Percentiles rank a stretch among this genome's conserved stretches.
These are phyloP conservation scores for Glomus cerebriforme DNA, from an alignment of 192 early-diverging fungal species.

Conservation along the genomic window DNA sequence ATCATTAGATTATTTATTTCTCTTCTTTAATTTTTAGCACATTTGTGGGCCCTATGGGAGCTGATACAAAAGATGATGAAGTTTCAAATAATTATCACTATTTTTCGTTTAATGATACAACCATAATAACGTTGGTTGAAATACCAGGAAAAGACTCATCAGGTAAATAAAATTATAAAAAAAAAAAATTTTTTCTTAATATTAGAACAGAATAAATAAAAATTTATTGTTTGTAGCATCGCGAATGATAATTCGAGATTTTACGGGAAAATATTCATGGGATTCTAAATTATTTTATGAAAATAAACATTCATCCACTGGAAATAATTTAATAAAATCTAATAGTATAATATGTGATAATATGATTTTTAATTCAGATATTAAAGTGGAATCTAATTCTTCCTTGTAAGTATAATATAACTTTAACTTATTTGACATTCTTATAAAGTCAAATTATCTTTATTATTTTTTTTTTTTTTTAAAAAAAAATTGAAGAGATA, in stretches of 20 bases:
- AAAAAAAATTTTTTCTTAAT: background rate
- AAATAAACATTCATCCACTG: background rate
- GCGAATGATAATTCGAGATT: conserved; percentile 70
- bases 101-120: conserved; percentile 73
- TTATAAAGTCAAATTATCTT: background rate
- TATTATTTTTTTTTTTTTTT: background rate
- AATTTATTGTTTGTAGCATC: conserved; percentile 37
- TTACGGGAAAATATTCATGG: conserved; percentile 83
- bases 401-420: conserved; percentile 12
- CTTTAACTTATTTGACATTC: background rate
- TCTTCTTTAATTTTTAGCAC: conserved; percentile 31
- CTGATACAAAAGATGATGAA: conserved; percentile 41
- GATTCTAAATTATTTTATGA: conserved; percentile 76
- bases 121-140: conserved; percentile 73
- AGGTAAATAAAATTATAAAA: conserved; percentile 37
- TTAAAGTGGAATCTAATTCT: conserved; percentile 28
- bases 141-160: conserved; percentile 46
- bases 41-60: conserved; percentile 42
- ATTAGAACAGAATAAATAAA: background rate
- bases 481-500: no score
- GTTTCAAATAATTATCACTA: conserved; percentile 59
- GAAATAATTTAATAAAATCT: conserved; percentile 10
- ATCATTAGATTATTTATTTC: background rate
- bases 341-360: conserved; percentile 40
- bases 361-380: conserved; percentile 34